Evolutionary conservation across 768 basidiomycete species (phyloP).

Genomic region (Zangia roseola): DNA sequence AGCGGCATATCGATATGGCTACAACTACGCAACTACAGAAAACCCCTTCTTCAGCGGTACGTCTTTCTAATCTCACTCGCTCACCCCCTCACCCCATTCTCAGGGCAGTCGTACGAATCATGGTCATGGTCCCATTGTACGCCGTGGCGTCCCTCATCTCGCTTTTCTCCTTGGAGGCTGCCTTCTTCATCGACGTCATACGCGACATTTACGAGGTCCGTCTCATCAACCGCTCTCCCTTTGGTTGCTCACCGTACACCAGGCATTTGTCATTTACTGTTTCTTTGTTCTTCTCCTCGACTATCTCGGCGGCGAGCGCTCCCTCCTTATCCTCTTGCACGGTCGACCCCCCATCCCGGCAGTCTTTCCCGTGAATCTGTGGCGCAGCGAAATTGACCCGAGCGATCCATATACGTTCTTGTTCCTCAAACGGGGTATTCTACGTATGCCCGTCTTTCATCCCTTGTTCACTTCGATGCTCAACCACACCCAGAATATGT

Average conservation of each 20-base stretch:
- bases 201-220: conserved; percentile 94
- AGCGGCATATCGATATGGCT: conserved; percentile 74
- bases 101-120: conserved; percentile 91
- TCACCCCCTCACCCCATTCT: conserved; percentile 5
- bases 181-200: conserved; percentile 93
- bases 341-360: conserved; percentile 87
- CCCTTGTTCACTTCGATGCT: not conserved
- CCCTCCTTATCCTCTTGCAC: conserved; percentile 87
- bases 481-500: conserved; percentile 77
- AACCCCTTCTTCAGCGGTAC: conserved; percentile 77
- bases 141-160: conserved; percentile 89
- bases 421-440: conserved; percentile 90
- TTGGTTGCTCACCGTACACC: not conserved
- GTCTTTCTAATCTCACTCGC: not conserved
- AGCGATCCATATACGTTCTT: conserved; percentile 95
- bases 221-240: not conserved
- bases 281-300: conserved; percentile 82
- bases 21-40: conserved; percentile 85
- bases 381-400: conserved; percentile 83
- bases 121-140: conserved; percentile 96
- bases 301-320: conserved; percentile 91
- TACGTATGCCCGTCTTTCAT: conserved; percentile 54
- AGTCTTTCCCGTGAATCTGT: conserved; percentile 82
- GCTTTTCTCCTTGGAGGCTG: conserved; percentile 89
- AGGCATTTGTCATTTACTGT: conserved; percentile 95